These are phyloP conservation scores for Apiospora arundinis DNA, from an alignment of 2,329 filamentous ascomycete species.

Conservation along the genomic window DNA sequence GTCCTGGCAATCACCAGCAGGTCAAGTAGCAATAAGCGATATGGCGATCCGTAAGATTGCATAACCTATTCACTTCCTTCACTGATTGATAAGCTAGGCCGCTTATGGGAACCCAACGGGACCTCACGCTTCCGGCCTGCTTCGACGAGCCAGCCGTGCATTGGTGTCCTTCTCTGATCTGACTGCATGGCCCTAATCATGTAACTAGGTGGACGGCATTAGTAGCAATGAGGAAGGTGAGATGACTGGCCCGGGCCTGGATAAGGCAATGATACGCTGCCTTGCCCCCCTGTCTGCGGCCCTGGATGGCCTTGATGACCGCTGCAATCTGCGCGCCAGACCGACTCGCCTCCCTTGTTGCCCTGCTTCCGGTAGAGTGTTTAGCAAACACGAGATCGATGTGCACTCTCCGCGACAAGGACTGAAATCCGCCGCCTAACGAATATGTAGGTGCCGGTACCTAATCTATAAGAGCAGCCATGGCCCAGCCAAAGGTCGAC, in stretches of 20 bases:
- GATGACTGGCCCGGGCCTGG: conserved; percentile 2
- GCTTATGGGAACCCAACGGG: background rate
- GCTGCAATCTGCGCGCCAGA: background rate
- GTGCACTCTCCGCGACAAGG: background rate
- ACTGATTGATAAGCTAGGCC: conserved; percentile 1
- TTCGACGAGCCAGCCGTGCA: background rate
- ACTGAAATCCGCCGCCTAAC: background rate
- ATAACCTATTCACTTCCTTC: background rate
- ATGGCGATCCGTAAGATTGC: background rate
- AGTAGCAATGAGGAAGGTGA: conserved; percentile 5
- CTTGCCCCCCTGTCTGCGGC: background rate
- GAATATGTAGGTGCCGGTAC: background rate
- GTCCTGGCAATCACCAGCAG: no score
- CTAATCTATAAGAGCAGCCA: background rate
- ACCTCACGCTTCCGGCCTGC: background rate
- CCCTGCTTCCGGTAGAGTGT: background rate
- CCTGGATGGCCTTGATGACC: background rate
- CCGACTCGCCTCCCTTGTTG: background rate
- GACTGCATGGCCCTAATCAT: conserved; percentile 5
- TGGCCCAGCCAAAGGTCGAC: background rate
- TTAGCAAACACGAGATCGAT: background rate
- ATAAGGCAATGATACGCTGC: background rate
- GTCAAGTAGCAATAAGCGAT: no score
- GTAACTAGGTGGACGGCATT: background rate
- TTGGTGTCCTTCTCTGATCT: background rate